Evolutionary conservation across 768 basidiomycete species (phyloP).

Genomic region (Tulasnella sp.): DNA sequence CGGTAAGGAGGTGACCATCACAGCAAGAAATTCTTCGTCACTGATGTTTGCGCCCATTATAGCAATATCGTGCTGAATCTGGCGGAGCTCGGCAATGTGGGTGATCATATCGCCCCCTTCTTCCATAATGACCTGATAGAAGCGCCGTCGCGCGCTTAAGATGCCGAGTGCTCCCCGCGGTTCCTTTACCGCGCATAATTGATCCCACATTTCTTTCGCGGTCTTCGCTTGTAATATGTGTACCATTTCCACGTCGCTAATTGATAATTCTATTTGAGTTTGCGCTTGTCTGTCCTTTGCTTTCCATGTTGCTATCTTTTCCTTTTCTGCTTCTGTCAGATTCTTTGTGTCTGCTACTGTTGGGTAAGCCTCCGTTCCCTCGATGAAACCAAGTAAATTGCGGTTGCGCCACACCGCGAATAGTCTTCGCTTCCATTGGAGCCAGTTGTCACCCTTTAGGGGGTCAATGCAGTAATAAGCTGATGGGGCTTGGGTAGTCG

Average conservation of each 20-base stretch:
- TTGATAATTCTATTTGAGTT: conserved; percentile 37
- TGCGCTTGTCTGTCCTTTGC: conserved; percentile 39
- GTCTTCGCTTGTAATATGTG: conserved; percentile 37
- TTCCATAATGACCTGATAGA: conserved; percentile 36
- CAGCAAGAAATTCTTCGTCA: conserved; percentile 39
- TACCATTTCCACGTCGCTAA: conserved; percentile 37
- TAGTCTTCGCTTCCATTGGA: conserved; percentile 30
- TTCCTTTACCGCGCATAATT: conserved; percentile 38
- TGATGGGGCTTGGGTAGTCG: not conserved
- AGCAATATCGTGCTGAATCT: conserved; percentile 35
- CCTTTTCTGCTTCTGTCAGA: not conserved
- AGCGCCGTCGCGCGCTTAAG: conserved; percentile 35
- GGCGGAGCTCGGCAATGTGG: conserved; percentile 38
- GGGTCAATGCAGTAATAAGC: conserved; percentile 16
- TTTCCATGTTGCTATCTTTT: conserved; percentile 34
- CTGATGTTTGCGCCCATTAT: conserved; percentile 34
- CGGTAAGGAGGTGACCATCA: conserved; percentile 39
- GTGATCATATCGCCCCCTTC: conserved; percentile 39
- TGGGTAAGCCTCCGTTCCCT: not conserved
- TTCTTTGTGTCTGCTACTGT: not conserved
- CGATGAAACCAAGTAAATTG: conserved; percentile 18
- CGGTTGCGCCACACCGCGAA: conserved; percentile 24
- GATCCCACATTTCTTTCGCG: conserved; percentile 37
- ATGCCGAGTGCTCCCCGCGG: conserved; percentile 37
- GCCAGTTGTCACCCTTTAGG: conserved; percentile 29